These are phyloP conservation scores for Erigeron canadensis DNA, from an alignment of 129 eudicot genomes.

Conservation along the genomic window DNA sequence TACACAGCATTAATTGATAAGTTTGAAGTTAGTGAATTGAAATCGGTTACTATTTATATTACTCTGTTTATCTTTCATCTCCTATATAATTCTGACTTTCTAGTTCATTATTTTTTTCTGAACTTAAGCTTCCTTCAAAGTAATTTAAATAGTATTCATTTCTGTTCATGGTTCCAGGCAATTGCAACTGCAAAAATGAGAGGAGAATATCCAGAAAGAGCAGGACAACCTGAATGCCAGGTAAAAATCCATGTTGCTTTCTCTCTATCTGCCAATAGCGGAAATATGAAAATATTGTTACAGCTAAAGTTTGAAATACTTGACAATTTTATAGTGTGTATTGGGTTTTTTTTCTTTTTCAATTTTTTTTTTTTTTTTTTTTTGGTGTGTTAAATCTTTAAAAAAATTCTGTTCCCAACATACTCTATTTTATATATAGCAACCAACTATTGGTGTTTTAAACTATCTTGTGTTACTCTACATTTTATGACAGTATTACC, in stretches of 20 bases:
- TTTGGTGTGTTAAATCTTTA: background rate
- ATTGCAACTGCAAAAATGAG: constrained; percentile 84
- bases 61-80: background rate
- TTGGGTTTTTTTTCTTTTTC: no score
- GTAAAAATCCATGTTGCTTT: constrained; percentile 22
- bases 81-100: background rate
- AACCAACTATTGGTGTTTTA: constrained; percentile 7
- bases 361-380: no score
- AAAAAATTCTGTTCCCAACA: background rate
- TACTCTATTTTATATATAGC: background rate
- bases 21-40: background rate
- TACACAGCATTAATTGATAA: background rate
- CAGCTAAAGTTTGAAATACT: no score
- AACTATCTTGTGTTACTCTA: constrained; percentile 8
- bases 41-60: background rate
- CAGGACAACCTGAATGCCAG: constrained; percentile 90
- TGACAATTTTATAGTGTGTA: background rate
- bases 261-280: background rate
- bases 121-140: background rate
- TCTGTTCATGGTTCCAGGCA: constrained; percentile 47
- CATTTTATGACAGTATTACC: constrained; percentile 57
- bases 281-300: background rate
- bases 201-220: constrained; percentile 89
- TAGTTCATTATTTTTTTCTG: background rate
- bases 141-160: constrained; percentile 5